A percentile compares a stretch with the other conserved stretches of the same genome.
phyloP scores from a whole-genome alignment of 352 stramenopile species.

The Phytophthora palmivora region DNA sequence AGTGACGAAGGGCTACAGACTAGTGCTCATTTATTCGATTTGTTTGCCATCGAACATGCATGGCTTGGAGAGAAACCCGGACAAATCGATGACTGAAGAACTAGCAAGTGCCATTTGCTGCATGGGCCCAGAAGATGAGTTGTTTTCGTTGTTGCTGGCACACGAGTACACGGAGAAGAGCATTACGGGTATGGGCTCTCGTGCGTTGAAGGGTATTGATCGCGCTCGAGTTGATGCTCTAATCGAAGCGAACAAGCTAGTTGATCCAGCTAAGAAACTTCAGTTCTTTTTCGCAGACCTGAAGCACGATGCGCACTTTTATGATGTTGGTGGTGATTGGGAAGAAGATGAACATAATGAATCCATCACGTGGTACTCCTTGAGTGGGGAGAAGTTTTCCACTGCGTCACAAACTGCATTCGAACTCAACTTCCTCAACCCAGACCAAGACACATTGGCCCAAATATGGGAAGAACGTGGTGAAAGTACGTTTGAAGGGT shows the following conservation, averaged over 20 bases:
- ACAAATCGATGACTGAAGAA: slow-evolving; percentile 9
- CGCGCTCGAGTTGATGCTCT: slow-evolving; percentile 16
- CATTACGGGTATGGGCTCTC: slow-evolving; percentile 9
- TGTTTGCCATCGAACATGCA: slow-evolving; percentile 29
- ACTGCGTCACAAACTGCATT: slow-evolving; percentile 3
- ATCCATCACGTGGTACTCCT: slow-evolving; percentile 1
- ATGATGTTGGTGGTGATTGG: slow-evolving; percentile 8
- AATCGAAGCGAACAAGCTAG: slow-evolving; percentile 3
- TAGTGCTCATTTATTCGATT: slow-evolving; percentile 35
- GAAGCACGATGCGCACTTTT: slow-evolving; percentile 13
- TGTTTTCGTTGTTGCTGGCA: slow-evolving; percentile 23
- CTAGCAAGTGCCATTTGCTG: too few species aligned
- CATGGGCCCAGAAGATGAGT: too few species aligned
- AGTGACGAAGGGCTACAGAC: slow-evolving; percentile 30
- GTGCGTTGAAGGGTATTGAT: slow-evolving; percentile 27
- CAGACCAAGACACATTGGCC: slow-evolving; percentile 12
- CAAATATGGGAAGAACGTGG: slow-evolving; percentile 25
- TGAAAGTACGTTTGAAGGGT: slow-evolving; percentile 16
- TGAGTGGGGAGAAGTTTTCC: slow-evolving; percentile 2
- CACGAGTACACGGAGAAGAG: slow-evolving; percentile 32
- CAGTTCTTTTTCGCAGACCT: slow-evolving; percentile 24
- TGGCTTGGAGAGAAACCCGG: too few species aligned
- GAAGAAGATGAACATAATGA: slow-evolving; percentile 11
- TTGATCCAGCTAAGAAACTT: slow-evolving; percentile 7
- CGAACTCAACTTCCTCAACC: slow-evolving; percentile 39